Evolutionary conservation across 2,329 filamentous ascomycete genomes (phyloP), one percentile per base, ranked within the genome.

Genomic region (Saccharata proteae): DNA sequence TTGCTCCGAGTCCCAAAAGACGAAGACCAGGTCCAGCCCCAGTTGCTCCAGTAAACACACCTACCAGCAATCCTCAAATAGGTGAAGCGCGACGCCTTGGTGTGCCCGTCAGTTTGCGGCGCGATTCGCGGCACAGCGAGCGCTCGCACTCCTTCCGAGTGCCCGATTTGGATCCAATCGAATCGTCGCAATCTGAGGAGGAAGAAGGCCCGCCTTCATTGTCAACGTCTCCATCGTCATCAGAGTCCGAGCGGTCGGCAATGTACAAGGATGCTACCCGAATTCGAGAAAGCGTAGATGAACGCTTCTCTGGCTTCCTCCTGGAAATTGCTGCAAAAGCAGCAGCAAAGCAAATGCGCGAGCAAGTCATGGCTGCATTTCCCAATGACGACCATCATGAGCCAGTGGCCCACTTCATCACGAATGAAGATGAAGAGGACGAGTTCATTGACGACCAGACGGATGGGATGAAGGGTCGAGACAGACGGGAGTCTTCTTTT

Each of bases 261-360:
- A 49, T 50, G 39, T 64, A 62, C 43, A 67, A 65, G 50, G 58
- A 71, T 50, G 60, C 62, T 40, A 65, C 70, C 36, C 65, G 76
- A 22, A 54, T 57, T 38, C 54, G 61, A 54, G 80, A 62, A 65
- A 85, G 67, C 35, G 78, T 80, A 40, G 81, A 90, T 47, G 80
- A 82, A 39, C 70, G 72, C 40, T 79, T 81, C 43, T 74, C 79
- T 30, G 74, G 77, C 21, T 86, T 86, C 52, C 59, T 93, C 34
- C 69, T 93, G 36, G 75, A 80, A 35, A 63, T 93, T 35, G 82
- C 85, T 25, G 81, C 81, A 30, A 78, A 76, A 47, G 78, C 84
- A 47, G 81, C 80, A 6, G 77, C 90, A 51, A 74, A 77, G 47
- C 79, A 88, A 51, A 64, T 94, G 40, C 74, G 80, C 39, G 82